Evolutionary conservation across 1,139 yeast species (phyloP).

Genomic region (Suhomyces bolitotheri): DNA sequence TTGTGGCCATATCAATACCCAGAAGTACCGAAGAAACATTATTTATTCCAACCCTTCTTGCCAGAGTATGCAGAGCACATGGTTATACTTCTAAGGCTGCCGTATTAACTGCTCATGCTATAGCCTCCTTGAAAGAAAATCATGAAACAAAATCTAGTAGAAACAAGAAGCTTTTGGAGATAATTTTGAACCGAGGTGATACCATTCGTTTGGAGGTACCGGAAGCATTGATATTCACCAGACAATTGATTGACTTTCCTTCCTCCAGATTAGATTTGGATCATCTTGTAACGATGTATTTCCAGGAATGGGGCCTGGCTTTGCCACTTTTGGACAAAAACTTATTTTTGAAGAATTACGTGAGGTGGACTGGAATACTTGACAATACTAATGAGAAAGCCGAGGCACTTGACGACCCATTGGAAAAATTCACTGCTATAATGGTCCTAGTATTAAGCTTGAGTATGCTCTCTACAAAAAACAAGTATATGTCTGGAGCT

Average conservation of each 20-base stretch:
- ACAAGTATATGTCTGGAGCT: constrained; percentile 18
- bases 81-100: constrained; percentile 73
- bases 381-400: constrained; percentile 23
- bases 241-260: constrained; percentile 51
- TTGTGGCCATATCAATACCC: constrained; percentile 74
- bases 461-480: constrained; percentile 51
- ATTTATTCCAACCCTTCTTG: constrained; percentile 68
- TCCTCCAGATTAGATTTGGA: constrained; percentile 54
- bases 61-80: constrained; percentile 64
- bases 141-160: constrained; percentile 17
- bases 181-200: constrained; percentile 36
- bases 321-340: constrained; percentile 70
- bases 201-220: constrained; percentile 24
- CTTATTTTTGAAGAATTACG: constrained; percentile 60
- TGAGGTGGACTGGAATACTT: constrained; percentile 44
- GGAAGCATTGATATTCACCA: constrained; percentile 48
- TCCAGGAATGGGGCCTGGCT: constrained; percentile 76
- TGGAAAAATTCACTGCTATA: constrained; percentile 63
- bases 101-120: constrained; percentile 63
- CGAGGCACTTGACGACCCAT: constrained; percentile 26
- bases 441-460: constrained; percentile 58
- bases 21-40: constrained; percentile 76
- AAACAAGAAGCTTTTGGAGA: constrained; percentile 20
- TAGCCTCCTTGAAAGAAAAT: constrained; percentile 64
- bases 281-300: constrained; percentile 58